Evolutionary conservation across 306 rosid genomes (phyloP).

Genomic region (Malus sylvestris): DNA sequence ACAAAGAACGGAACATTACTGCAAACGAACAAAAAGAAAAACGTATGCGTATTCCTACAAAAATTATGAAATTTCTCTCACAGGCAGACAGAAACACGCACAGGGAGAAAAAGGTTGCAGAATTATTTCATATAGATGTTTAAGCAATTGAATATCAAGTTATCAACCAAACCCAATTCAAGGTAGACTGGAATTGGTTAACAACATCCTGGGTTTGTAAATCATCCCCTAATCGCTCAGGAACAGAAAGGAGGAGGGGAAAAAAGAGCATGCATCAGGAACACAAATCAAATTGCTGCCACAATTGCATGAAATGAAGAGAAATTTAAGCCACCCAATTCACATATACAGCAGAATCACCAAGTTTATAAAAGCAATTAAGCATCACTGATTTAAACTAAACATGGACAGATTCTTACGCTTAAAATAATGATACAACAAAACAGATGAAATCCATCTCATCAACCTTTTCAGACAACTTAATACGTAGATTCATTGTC

Average conservation of each 20-base stretch:
- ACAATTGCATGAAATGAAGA: not conserved
- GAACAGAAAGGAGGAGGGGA: not conserved
- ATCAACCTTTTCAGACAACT: not conserved
- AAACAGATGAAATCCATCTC: not conserved
- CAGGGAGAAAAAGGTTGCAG: not conserved
- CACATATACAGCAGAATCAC: not conserved
- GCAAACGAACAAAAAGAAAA: not conserved
- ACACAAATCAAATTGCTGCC: not conserved
- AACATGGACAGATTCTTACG: not conserved
- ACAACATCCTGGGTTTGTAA: not conserved
- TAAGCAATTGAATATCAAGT: not conserved
- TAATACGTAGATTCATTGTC: not conserved
- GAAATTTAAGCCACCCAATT: not conserved
- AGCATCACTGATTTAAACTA: not conserved
- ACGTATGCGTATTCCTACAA: not conserved
- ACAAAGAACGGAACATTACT: not conserved
- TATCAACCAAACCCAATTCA: not conserved
- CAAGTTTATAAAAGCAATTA: not conserved
- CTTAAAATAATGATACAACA: not conserved
- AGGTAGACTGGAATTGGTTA: not conserved
- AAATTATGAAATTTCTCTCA: not conserved
- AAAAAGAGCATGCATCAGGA: not conserved
- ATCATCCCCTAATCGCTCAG: not conserved
- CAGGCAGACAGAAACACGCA: not conserved
- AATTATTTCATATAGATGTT: not conserved